These are phyloP conservation scores for Chiua virens DNA, from an alignment of 768 basidiomycete species.

Conservation along the genomic window DNA sequence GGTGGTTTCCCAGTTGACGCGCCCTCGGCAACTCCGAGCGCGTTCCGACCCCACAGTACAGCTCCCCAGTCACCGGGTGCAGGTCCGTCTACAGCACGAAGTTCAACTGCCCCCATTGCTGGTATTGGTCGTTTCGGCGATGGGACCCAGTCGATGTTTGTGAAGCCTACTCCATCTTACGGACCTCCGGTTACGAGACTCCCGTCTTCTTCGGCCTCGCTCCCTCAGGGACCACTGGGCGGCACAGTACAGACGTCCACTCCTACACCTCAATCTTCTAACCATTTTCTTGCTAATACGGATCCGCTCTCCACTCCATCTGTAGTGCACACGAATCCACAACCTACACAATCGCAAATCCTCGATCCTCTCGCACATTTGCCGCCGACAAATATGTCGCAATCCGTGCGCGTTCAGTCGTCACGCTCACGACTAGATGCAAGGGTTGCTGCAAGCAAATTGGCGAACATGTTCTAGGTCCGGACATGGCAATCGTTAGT, in stretches of 20 bases:
- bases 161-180: slow-evolving; percentile 46
- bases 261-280: slow-evolving; percentile 4
- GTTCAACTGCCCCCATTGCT: slow-evolving; percentile 24
- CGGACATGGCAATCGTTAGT: neutral
- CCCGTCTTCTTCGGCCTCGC: slow-evolving; percentile 36
- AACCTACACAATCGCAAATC: slow-evolving; percentile 18
- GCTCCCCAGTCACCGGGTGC: slow-evolving; percentile 53
- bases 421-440: slow-evolving; percentile 78
- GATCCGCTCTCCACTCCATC: slow-evolving; percentile 14
- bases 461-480: slow-evolving; percentile 83
- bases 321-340: slow-evolving; percentile 18
- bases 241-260: slow-evolving; percentile 7
- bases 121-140: slow-evolving; percentile 66
- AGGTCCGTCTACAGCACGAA: slow-evolving; percentile 47
- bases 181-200: slow-evolving; percentile 35
- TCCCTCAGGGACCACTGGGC: slow-evolving; percentile 21
- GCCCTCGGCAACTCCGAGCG: slow-evolving; percentile 18
- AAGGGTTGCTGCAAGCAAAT: slow-evolving; percentile 82
- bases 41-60: slow-evolving; percentile 30
- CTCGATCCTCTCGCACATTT: slow-evolving; percentile 68
- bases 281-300: slow-evolving; percentile 18
- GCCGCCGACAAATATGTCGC: slow-evolving; percentile 63
- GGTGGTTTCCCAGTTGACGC: slow-evolving; percentile 19
- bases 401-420: slow-evolving; percentile 71
- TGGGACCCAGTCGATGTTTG: slow-evolving; percentile 81